These are phyloP conservation scores for Euphorbia tirucalli DNA, from an alignment of 345 rosid species.

Conservation along the genomic window DNA sequence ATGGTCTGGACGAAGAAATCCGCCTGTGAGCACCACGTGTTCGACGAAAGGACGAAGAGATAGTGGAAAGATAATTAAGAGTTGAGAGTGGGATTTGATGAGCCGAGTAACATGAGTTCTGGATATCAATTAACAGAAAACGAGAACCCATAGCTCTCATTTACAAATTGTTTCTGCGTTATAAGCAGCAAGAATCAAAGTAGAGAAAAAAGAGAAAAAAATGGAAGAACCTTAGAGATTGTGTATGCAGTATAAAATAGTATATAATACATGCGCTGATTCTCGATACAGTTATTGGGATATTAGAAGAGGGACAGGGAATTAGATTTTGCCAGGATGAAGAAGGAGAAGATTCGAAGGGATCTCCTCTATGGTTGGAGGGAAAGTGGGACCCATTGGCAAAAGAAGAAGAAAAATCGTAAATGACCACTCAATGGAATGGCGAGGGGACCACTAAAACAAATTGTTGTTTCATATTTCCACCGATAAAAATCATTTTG, in stretches of 20 bases:
- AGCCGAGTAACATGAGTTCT: conserved; percentile 62
- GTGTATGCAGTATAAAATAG: too few relatives aligned
- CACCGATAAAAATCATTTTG: too few relatives aligned
- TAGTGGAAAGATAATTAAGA: conserved; percentile 36
- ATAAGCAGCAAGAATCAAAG: not conserved
- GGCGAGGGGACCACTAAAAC: too few relatives aligned
- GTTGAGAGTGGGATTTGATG: conserved; percentile 43
- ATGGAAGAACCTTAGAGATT: too few relatives aligned
- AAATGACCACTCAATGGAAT: conserved; percentile 13
- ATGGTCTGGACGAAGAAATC: conserved; percentile 39
- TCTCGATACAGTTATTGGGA: too few relatives aligned
- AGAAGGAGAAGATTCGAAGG: conserved; percentile 63
- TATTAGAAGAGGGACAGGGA: not conserved
- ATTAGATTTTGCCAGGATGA: conserved; percentile 14
- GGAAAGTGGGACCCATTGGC: conserved; percentile 42
- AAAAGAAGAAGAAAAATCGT: not conserved
- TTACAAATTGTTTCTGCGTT: not conserved
- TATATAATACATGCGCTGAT: too few relatives aligned
- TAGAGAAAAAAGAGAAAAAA: not conserved
- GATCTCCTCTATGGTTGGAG: conserved; percentile 51
- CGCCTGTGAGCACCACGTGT: conserved; percentile 49
- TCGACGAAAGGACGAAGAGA: conserved; percentile 62
- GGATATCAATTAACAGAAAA: conserved; percentile 63
- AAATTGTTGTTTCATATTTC: too few relatives aligned
- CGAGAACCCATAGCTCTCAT: conserved; percentile 64